Base-by-base conservation (phyloP, 331 rosid species). In the Cucumis variabilis region DNA sequence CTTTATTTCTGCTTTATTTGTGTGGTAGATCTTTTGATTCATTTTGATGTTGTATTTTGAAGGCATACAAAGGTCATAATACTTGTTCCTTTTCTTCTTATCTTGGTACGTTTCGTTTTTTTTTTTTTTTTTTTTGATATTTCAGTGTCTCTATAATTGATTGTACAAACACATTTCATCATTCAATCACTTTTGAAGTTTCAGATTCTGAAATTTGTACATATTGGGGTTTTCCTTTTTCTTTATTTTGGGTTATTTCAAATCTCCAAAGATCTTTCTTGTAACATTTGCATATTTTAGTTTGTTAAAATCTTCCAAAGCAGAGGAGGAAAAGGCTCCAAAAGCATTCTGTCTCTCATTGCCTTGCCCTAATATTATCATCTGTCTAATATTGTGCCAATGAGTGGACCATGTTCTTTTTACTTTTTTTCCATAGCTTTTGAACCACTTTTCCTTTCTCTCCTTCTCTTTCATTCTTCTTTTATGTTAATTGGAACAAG, bases 321-420 rank as follows among this genome's bases (percentile, higher is more conserved):
- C 79, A 46, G 27, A 70, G 85, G 25, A 60, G 62, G 12, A 68
- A 48, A 84, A 84, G 79, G 67, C 67, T 84, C 67, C 67, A 83
- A 83, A 83, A 41, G 73, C 33, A 63, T 69, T 37, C 13, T 66
- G 9, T 80, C 41, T 67, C 60, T 28, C 76, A 11, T 13, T 14
- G 6, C 14, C 7, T 7, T 41, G 85, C 25, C 66, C 9, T 11
- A 13, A 28, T 72, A 60, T 69, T 84, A 15, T 62, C 73, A 65
- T 28, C 20, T 78, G 63, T 60, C 87, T 83, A 86, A 51, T 85
- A 88, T 92, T 92, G 89, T 78, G 76, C 84, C 89, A 83, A 69
- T 86, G 89, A 89, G 89, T 73, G 68, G 80, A 20, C 87, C 93
- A 65, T 87, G 88, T 86, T 89, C 86, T 88, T 88, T 63, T 28